Evolutionary conservation across 345 rosid genomes (phyloP), one percentile per base, ranked within the genome.

Genomic region (Dovyalis caffra): DNA sequence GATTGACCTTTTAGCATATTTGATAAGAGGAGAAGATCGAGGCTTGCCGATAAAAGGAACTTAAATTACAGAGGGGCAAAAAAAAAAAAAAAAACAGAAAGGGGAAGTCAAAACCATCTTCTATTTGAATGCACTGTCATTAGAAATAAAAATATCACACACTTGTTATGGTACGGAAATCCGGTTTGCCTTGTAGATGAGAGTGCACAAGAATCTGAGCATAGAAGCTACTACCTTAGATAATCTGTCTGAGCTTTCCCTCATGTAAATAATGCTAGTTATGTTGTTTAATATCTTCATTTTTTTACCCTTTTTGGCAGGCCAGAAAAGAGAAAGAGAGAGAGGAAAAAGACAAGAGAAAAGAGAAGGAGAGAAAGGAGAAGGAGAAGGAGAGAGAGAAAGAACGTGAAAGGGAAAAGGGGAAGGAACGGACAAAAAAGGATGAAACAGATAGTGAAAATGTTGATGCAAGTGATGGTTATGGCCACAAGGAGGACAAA

Each of bases 361-460:
- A 89, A 78, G 92, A 88, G 56, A 91, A 85, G 76, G 93, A 88
- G 62, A 88, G 84, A 69, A 87, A 87, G 75, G 85, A 89, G 60
- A 90, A 88, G 77, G 86, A 83, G 76, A 89, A 87, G 74, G 90
- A 87, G 43, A 91, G 85, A 77, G 94, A 89, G 63, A 89, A 85
- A 72, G 97, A 93, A 76, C 91, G 93, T 18, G 99, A 90, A 57
- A 90, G 83, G 77, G 97, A 89, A 49, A 94, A 88, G 74, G 97
- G 88, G 10, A 95, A 90, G 85, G 95, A 93, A 61, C 85, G 87
- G 72, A 75, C 75, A 11, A 93, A 81, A 81, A 90, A 87, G 75
- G 98, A 90, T 76, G 99, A 93, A 28, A 82, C 91, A 37, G 98
- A 95, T 75, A 88, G 93, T 81, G 99, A 95, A 69, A 88, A 83